Conservation (phyloP, 2,329 filamentous ascomycete genomes). For the Incumbomyces lentus region DNA sequence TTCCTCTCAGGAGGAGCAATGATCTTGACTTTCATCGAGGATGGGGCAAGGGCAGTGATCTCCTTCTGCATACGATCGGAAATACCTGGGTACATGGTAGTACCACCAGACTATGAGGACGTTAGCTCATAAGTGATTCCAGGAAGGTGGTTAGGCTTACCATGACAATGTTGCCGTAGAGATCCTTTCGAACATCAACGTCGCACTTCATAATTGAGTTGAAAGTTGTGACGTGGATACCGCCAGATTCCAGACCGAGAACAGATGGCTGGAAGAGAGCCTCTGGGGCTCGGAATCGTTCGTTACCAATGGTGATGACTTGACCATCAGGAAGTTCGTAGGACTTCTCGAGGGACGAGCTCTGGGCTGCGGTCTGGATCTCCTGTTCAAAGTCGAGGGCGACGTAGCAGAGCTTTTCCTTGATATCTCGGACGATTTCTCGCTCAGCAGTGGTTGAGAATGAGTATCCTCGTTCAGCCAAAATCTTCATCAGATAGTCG, state of each 20-base stretch:
- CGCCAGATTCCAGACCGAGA: constrained; percentile 93
- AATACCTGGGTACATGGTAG: constrained; percentile 99
- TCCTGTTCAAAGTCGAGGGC: constrained; percentile 99
- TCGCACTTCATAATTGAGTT: constrained; percentile 99
- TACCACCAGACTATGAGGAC: constrained; percentile 79
- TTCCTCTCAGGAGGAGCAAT: constrained; percentile 99
- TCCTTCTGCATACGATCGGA: constrained; percentile 99
- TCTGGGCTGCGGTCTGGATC: constrained; percentile 99
- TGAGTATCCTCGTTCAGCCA: constrained; percentile 97
- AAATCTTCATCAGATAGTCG: constrained; percentile 99
- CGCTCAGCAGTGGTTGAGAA: constrained; percentile 99
- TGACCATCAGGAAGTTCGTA: constrained; percentile 99
- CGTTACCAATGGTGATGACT: constrained; percentile 99
- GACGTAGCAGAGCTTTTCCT: constrained; percentile 99
- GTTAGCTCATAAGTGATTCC: constrained; percentile 11
- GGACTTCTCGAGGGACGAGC: constrained; percentile 97
- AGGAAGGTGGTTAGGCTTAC: constrained; percentile 46
- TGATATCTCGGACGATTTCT: constrained; percentile 99
- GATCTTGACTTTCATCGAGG: constrained; percentile 99
- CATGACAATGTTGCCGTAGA: constrained; percentile 99
- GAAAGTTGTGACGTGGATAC: constrained; percentile 99
- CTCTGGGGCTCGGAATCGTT: constrained; percentile 99
- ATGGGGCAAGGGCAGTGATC: constrained; percentile 97
- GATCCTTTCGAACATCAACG: constrained; percentile 99
- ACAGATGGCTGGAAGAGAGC: constrained; percentile 99